Percentiles rank a stretch among this genome's conserved stretches.
Evolutionary conservation across 345 rosid species (phyloP).

Genomic region (Euphorbia tirucalli): DNA sequence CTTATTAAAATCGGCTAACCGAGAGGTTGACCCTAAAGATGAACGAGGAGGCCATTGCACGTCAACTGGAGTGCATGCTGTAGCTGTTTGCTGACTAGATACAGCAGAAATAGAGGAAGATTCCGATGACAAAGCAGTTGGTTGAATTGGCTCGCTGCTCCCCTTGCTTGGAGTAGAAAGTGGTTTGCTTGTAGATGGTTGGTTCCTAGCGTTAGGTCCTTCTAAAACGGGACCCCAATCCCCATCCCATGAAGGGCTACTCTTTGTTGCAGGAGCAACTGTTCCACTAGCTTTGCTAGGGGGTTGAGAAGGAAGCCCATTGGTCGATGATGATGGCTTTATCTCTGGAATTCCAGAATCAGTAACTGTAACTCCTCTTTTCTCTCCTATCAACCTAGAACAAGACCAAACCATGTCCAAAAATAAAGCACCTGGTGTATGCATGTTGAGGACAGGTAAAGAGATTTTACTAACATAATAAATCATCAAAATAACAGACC

Average conservation of each 20-base stretch:
- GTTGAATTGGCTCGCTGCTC: conserved; percentile 37
- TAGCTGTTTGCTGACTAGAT: conserved; percentile 43
- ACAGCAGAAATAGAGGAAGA: conserved; percentile 30
- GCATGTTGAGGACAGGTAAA: neutral
- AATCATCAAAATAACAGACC: neutral
- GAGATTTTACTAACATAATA: neutral
- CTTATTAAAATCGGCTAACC: conserved; percentile 31
- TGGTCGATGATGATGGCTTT: conserved; percentile 37
- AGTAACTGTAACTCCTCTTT: conserved; percentile 66
- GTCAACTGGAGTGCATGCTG: conserved; percentile 69
- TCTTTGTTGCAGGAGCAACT: conserved; percentile 49
- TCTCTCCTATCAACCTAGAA: conserved; percentile 81
- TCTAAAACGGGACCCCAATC: conserved; percentile 71
- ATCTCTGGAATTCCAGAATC: conserved; percentile 60
- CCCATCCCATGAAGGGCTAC: conserved; percentile 72
- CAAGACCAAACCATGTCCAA: neutral
- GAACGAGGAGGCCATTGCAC: conserved; percentile 89
- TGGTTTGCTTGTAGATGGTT: conserved; percentile 23
- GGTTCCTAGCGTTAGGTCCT: conserved; percentile 30
- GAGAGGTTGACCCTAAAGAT: conserved; percentile 37
- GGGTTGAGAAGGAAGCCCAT: conserved; percentile 52
- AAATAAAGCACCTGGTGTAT: neutral
- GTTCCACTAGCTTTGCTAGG: conserved; percentile 41
- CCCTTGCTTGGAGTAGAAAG: conserved; percentile 20
- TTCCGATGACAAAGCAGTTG: conserved; percentile 38